Base-by-base conservation (phyloP, 768 basidiomycete genomes). In the Leccinum longicurvipes region DNA sequence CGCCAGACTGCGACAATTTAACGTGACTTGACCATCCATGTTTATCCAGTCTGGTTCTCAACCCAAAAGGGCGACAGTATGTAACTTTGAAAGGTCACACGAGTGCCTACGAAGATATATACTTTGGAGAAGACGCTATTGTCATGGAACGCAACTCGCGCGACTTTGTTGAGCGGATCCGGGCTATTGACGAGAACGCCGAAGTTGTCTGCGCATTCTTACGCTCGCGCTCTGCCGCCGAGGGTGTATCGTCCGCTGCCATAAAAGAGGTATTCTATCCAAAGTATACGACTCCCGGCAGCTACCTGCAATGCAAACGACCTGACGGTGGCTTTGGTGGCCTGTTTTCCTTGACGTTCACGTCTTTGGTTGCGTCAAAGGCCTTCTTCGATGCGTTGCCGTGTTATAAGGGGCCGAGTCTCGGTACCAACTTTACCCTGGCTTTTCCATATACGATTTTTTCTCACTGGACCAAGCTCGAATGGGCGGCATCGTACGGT, bases 81-180 rank as follows among this genome's bases (percentile, higher is more conserved):
- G 49, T 72, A 0, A 57, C 73, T 1, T 81, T 99, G 46, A 92
- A 89, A 64, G 64, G 73, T 0, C 73, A 83, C 47, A 75, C 93
- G 63, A 65, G 72, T 9, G 74, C 69, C 6, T 98, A 85, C 70
- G 91, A 96, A 68, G 95, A 99, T 67, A 74, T 76, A 23, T 98
- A 92, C 74, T 98, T 87, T 61, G 79, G 83, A 65, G 91, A 94
- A 69, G 96, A 99, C 66, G 93, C 91, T 42, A 84, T 98, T 54
- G 96, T 85, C 78, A 90, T 99, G 89, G 96, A 99, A 69, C 89
- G 95, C 61, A 99, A 99, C 74, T 98, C 96, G 17, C 91, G 96
- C 49, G 87, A 97, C 73, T 98, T 96, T 76, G 73, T 79, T 50
- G 77, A 75, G 9, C 91, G 96, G 51, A 80, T 93, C 61, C 77